Conservation (phyloP, 805 yeast species). For the Zygosaccharomyces rouxii region DNA sequence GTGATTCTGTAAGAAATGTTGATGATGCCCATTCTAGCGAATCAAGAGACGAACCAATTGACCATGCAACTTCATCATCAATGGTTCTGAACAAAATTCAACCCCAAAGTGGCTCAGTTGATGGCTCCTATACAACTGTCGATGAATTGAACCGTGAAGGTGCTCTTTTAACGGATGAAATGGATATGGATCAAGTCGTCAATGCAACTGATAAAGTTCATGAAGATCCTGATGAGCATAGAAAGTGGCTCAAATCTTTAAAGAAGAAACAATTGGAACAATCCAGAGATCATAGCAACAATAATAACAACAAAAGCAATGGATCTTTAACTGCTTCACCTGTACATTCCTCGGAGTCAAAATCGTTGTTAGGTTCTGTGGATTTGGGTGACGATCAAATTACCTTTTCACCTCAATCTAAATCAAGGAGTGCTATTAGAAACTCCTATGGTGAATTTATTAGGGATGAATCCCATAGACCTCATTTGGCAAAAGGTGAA, state of each 20-base stretch:
- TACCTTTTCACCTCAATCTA: slow-evolving; percentile 11
- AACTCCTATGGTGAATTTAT: slow-evolving; percentile 33
- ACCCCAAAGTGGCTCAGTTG: slow-evolving; percentile 11
- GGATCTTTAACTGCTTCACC: slow-evolving; percentile 8
- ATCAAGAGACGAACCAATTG: slow-evolving; percentile 14
- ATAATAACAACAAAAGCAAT: too few species aligned
- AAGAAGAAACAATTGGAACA: slow-evolving; percentile 15
- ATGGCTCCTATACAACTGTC: slow-evolving; percentile 28
- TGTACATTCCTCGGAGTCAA: slow-evolving; percentile 13
- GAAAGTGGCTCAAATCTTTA: slow-evolving; percentile 12
- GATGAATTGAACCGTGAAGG: slow-evolving; percentile 36
- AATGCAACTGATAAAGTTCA: slow-evolving; percentile 20
- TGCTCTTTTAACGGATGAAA: slow-evolving; percentile 34
- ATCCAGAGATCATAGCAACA: background rate
- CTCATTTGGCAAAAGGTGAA: slow-evolving; percentile 75
- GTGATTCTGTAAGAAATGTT: slow-evolving; percentile 29
- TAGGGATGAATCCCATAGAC: slow-evolving; percentile 35
- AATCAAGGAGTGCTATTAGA: slow-evolving; percentile 16
- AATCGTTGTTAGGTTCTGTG: slow-evolving; percentile 27
- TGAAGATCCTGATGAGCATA: slow-evolving; percentile 17
- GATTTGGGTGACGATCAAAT: slow-evolving; percentile 26
- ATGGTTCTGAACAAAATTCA: slow-evolving; percentile 16
- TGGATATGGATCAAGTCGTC: slow-evolving; percentile 30
- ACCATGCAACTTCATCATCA: slow-evolving; percentile 12
- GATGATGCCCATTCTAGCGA: slow-evolving; percentile 25